A percentile compares a stretch with the other conserved stretches of the same genome.
These are phyloP conservation scores for Centella asiatica DNA, from an alignment of 129 eudicot genomes.

Conservation along the genomic window DNA sequence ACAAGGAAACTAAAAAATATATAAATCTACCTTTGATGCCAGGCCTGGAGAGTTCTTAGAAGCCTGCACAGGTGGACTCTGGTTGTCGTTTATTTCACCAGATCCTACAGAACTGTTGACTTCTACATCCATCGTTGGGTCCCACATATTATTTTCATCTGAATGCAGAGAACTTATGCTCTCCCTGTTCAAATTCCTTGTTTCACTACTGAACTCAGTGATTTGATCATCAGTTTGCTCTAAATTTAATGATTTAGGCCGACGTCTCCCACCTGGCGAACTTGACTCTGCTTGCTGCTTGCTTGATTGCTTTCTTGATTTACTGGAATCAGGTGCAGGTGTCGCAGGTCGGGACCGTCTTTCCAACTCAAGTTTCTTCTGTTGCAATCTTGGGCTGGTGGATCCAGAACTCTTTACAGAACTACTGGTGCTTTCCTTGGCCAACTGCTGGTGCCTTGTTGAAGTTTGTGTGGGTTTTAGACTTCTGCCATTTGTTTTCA, in stretches of 20 bases:
- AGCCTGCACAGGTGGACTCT: conserved; percentile 15
- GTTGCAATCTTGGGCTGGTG: conserved; percentile 70
- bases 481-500: conserved; percentile 31
- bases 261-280: conserved; percentile 83
- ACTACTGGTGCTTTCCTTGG: conserved; percentile 39
- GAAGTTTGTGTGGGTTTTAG: conserved; percentile 29
- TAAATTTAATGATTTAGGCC: conserved; percentile 35
- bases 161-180: conserved; percentile 23
- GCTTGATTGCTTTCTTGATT: conserved; percentile 36
- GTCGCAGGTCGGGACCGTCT: conserved; percentile 73
- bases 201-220: conserved; percentile 37
- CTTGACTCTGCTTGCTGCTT: conserved; percentile 51
- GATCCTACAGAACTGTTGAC: conserved; percentile 25
- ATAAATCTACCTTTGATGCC: conserved; percentile 39
- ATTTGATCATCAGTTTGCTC: conserved; percentile 37
- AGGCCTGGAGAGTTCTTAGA: conserved; percentile 25
- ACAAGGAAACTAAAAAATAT: too few species aligned
- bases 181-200: conserved; percentile 33
- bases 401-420: conserved; percentile 48
- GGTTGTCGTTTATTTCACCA: conserved; percentile 15
- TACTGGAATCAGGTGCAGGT: conserved; percentile 55
- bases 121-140: conserved; percentile 17
- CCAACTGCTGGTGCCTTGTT: conserved; percentile 31
- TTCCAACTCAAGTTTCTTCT: conserved; percentile 62
- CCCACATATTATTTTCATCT: conserved; percentile 10